Conservation (phyloP, 768 basidiomycete genomes). For the Kondoa subrosea region DNA sequence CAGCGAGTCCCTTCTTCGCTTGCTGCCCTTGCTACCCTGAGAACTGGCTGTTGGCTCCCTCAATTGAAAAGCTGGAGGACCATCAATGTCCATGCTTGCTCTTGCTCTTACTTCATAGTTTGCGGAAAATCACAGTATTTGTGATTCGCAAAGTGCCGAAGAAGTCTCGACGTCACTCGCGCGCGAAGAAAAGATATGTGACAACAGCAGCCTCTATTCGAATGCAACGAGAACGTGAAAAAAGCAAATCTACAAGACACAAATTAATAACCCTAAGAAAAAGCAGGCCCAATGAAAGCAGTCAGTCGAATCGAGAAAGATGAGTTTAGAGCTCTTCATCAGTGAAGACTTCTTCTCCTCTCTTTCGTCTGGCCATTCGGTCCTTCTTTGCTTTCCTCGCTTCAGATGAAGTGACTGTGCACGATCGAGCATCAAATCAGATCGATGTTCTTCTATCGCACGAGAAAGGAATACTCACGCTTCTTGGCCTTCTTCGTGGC, state of each 20-base stretch:
- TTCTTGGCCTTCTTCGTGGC: slow-evolving; percentile 26
- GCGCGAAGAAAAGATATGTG: too few species aligned
- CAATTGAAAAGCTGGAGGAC: background rate
- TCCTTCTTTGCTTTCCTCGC: slow-evolving; percentile 92
- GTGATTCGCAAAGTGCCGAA: too few species aligned
- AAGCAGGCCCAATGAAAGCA: too few species aligned
- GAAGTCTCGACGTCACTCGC: too few species aligned
- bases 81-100: background rate
- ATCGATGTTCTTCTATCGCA: too few species aligned
- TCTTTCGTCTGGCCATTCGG: slow-evolving; percentile 69
- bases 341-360: slow-evolving; percentile 51
- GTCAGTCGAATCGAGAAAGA: background rate
- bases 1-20: background rate
- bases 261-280: background rate
- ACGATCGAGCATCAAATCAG: too few species aligned
- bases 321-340: slow-evolving; percentile 31
- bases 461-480: too few species aligned
- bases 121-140: too few species aligned
- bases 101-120: too few species aligned
- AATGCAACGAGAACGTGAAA: too few species aligned
- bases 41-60: background rate
- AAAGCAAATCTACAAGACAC: too few species aligned
- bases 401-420: slow-evolving; percentile 51
- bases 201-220: too few species aligned
- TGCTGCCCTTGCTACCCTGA: background rate